Evolutionary conservation across 805 yeast species (phyloP), one percentile per base, ranked within the genome.

Genomic region (Torulaspora gathmanii): DNA sequence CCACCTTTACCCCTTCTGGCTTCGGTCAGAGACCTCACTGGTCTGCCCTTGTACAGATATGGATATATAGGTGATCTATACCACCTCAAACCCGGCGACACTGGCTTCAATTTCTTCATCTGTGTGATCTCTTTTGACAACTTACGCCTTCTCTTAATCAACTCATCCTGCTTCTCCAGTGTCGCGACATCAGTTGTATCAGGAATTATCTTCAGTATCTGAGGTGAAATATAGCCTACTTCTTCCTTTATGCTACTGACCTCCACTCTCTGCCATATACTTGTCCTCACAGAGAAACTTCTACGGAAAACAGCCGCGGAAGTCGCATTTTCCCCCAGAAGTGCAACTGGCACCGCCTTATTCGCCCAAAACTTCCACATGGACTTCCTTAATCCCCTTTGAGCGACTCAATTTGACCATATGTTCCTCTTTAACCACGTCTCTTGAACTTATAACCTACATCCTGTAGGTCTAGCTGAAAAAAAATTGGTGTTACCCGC

Each of bases 1-100:
- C 99, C 99, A 43, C 95, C 84, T 38, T 81, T 79, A 45, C 79
- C 77, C 60, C 81, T 78, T 59, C 78, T 79, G 13, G 89, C 78
- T 27, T 75, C 75, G 0, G 99, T 91, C 60, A 93, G 74, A 36
- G 81, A 80, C 61, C 74, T 74, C 46, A 84, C 69, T 1, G 98
- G 96, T 44, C 82, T 74, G 8, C 96, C 96, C 61, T 82, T 85
- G 77, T 86, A 84, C 50, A 93, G 71, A 65, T 93, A 86, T 12
- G 86, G 83, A 65, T 90, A 90, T 13, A 89, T 74, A 35, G 98
- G 97, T 54, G 82, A 79, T 42, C 88, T 78, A 73, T 79, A 87
- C 88, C 96, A 88, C 58, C 95, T 78, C 50, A 87, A 68, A 61
- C 95, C 90, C 0, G 96, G 96, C 37, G 93, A 83, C 22, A 80